Percentiles rank a stretch among this genome's conserved stretches.
phyloP scores from a whole-genome alignment of 805 yeast genomes.

The Nakazawaea laoshanensis region DNA sequence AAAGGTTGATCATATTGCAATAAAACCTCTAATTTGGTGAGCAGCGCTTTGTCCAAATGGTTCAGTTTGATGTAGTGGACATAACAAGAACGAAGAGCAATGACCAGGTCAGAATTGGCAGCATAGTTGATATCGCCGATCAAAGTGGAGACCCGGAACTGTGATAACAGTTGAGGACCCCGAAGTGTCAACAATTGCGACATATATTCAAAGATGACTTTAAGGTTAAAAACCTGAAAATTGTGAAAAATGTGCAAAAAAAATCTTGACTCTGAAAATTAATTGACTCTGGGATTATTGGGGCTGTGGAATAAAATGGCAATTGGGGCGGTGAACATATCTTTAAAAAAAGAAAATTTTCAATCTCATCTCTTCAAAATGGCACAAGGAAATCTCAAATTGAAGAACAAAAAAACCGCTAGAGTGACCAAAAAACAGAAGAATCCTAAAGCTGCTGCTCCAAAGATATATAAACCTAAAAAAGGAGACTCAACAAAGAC shows the following conservation, averaged over 20 bases:
- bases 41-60: slow-evolving; percentile 30
- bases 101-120: slow-evolving; percentile 59
- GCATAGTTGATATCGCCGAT: slow-evolving; percentile 64
- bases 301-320: too few species aligned
- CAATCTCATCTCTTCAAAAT: slow-evolving; percentile 21
- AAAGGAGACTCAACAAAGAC: slow-evolving; percentile 32
- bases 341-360: not conserved
- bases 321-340: too few species aligned
- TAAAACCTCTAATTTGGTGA: slow-evolving; percentile 45
- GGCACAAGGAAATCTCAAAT: slow-evolving; percentile 71
- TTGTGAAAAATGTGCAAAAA: too few species aligned
- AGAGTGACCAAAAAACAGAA: slow-evolving; percentile 58
- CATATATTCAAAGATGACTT: too few species aligned
- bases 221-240: too few species aligned
- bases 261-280: too few species aligned
- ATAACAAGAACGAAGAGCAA: slow-evolving; percentile 63
- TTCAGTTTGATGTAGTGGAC: slow-evolving; percentile 73
- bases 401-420: slow-evolving; percentile 39
- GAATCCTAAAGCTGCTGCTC: slow-evolving; percentile 66
- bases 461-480: slow-evolving; percentile 60
- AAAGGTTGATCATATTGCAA: slow-evolving; percentile 68
- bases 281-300: too few species aligned
- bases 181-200: slow-evolving; percentile 44
- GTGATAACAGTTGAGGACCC: slow-evolving; percentile 87
- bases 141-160: slow-evolving; percentile 72